These are phyloP conservation scores for Bimuria novae-zelandiae DNA, from an alignment of 2,329 filamentous ascomycete species.

Conservation along the genomic window DNA sequence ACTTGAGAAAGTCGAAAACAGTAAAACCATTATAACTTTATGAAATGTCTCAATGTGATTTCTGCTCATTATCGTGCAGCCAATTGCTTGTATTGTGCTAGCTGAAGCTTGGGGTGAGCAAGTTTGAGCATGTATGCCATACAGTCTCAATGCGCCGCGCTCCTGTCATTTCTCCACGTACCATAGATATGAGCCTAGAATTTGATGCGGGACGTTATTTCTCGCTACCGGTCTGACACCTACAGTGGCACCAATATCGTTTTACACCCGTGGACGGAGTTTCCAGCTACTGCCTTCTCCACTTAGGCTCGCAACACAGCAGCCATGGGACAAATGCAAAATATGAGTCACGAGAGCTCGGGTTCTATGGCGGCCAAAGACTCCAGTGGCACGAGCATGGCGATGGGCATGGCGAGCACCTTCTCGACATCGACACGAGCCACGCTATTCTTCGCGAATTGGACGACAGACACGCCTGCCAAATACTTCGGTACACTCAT, in stretches of 20 bases:
- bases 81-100: too few relatives aligned
- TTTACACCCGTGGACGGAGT: too few relatives aligned
- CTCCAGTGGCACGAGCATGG: background rate
- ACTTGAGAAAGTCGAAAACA: too few relatives aligned
- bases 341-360: background rate
- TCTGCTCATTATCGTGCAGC: too few relatives aligned
- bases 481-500: slow-evolving; percentile 7
- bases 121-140: slow-evolving; percentile 8
- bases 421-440: slow-evolving; percentile 2
- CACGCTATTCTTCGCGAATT: slow-evolving; percentile 1
- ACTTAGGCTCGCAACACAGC: background rate
- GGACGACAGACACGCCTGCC: slow-evolving; percentile 3
- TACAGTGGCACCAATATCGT: too few relatives aligned
- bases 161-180: background rate
- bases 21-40: too few relatives aligned
- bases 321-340: background rate
- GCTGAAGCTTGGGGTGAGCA: slow-evolving; percentile 1
- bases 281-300: background rate
- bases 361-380: background rate
- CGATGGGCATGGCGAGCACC: slow-evolving; percentile 4
- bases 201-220: background rate
- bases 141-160: background rate
- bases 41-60: too few relatives aligned
- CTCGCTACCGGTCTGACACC: background rate
- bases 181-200: background rate